Conservation (phyloP, 2,329 filamentous ascomycete genomes). For the Colletotrichum endophyticum region DNA sequence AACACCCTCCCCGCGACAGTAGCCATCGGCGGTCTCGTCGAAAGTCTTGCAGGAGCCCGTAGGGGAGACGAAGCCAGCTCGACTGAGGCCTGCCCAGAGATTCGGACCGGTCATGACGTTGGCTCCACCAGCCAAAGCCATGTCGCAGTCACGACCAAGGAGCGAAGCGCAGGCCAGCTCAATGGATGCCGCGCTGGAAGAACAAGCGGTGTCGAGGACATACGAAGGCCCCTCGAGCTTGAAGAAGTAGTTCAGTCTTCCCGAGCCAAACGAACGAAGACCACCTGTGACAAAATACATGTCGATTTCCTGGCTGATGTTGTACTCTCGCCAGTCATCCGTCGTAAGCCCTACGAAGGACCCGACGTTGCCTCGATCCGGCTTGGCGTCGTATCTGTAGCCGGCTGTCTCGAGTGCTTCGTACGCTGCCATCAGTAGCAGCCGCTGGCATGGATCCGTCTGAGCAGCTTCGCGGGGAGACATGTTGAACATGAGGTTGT, state of each 20-base stretch:
- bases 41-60: slow-evolving; percentile 25
- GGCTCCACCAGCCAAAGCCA: slow-evolving; percentile 65
- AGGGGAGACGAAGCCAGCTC: slow-evolving; percentile 18
- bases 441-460: slow-evolving; percentile 68
- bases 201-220: slow-evolving; percentile 29
- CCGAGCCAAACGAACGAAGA: slow-evolving; percentile 32
- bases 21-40: slow-evolving; percentile 44
- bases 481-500: slow-evolving; percentile 83
- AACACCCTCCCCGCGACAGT: slow-evolving; percentile 46
- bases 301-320: slow-evolving; percentile 58
- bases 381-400: neutral
- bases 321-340: slow-evolving; percentile 70
- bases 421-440: slow-evolving; percentile 67
- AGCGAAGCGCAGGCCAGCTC: slow-evolving; percentile 57
- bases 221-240: slow-evolving; percentile 27
- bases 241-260: slow-evolving; percentile 34
- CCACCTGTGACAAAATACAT: slow-evolving; percentile 36
- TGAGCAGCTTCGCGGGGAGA: slow-evolving; percentile 74
- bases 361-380: slow-evolving; percentile 40
- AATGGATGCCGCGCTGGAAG: slow-evolving; percentile 21
- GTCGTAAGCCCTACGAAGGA: slow-evolving; percentile 70
- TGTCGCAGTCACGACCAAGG: slow-evolving; percentile 67
- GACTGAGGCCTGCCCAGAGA: neutral
- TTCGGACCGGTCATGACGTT: slow-evolving; percentile 67
- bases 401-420: slow-evolving; percentile 71